Conservation (phyloP, 1,284 basidiomycete species). For the Rhodotorula sp. region DNA sequence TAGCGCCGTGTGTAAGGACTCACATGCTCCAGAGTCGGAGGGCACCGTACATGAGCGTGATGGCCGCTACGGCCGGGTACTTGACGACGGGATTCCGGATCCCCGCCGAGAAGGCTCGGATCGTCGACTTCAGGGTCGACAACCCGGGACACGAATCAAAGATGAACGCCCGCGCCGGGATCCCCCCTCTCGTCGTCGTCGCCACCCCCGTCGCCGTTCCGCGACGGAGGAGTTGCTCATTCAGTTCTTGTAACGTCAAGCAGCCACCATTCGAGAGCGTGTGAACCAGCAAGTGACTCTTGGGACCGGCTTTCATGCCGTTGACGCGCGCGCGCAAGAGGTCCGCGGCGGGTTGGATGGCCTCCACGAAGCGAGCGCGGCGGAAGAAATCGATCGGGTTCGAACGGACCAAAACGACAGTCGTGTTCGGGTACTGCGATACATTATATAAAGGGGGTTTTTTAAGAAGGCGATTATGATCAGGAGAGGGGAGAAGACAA, state of each 20-base stretch:
- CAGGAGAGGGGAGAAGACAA: too few species aligned
- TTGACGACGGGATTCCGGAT: slow-evolving; percentile 11
- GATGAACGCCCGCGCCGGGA: slow-evolving; percentile 27
- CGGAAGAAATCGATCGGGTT: slow-evolving; percentile 26
- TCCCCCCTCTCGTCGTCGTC: background rate
- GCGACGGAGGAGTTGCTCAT: slow-evolving; percentile 20
- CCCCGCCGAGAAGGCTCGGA: slow-evolving; percentile 33
- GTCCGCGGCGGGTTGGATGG: slow-evolving; percentile 24
- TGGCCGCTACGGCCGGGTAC: slow-evolving; percentile 14
- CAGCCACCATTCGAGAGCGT: slow-evolving; percentile 36
- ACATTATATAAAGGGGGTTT: too few species aligned
- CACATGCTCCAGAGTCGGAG: slow-evolving; percentile 19
- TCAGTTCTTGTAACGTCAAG: slow-evolving; percentile 24
- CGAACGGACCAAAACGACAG: slow-evolving; percentile 33
- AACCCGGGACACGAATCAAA: slow-evolving; percentile 38
- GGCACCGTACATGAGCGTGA: slow-evolving; percentile 15
- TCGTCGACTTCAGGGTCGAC: slow-evolving; percentile 5
- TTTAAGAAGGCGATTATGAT: too few species aligned
- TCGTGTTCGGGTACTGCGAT: slow-evolving; percentile 24
- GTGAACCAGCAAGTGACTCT: slow-evolving; percentile 27
- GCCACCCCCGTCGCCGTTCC: background rate
- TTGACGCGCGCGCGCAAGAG: slow-evolving; percentile 3
- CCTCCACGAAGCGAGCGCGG: background rate
- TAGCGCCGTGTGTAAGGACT: background rate
- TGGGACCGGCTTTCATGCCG: background rate